phyloP scores from a whole-genome alignment of 345 rosid genomes.

The Camelina hispida region DNA sequence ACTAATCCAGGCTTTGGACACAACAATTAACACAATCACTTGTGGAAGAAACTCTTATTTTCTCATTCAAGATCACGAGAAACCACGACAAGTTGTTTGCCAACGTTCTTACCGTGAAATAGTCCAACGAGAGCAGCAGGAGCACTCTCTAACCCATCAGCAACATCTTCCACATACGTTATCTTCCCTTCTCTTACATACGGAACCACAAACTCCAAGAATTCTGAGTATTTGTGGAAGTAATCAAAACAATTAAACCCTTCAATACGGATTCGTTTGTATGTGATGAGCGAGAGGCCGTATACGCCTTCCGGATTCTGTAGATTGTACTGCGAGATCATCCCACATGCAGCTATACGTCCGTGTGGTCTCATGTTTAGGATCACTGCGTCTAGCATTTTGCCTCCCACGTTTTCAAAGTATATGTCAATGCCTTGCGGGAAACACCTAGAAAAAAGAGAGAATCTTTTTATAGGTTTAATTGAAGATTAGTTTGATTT shows the following conservation, averaged over 20 bases:
- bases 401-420: slow-evolving; percentile 58
- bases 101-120: slow-evolving; percentile 59
- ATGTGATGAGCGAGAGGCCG: slow-evolving; percentile 34
- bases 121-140: slow-evolving; percentile 62
- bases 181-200: slow-evolving; percentile 53
- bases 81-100: slow-evolving; percentile 56
- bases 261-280: slow-evolving; percentile 46
- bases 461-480: not conserved
- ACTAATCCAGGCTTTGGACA: not conserved
- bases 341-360: slow-evolving; percentile 55
- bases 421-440: slow-evolving; percentile 53
- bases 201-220: slow-evolving; percentile 51
- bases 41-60: not conserved
- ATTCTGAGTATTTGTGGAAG: slow-evolving; percentile 47
- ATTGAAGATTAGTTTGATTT: not conserved
- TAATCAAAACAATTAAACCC: slow-evolving; percentile 52
- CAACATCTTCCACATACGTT: slow-evolving; percentile 61
- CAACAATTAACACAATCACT: too few species aligned
- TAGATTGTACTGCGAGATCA: slow-evolving; percentile 65
- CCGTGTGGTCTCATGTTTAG: slow-evolving; percentile 56
- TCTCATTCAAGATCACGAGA: slow-evolving; percentile 30
- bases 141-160: slow-evolving; percentile 55
- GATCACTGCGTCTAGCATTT: slow-evolving; percentile 60
- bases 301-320: slow-evolving; percentile 43
- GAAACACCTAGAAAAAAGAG: slow-evolving; percentile 26